phyloP scores from a whole-genome alignment of 176 grass and related monocot species.

The Carex littledalei region DNA sequence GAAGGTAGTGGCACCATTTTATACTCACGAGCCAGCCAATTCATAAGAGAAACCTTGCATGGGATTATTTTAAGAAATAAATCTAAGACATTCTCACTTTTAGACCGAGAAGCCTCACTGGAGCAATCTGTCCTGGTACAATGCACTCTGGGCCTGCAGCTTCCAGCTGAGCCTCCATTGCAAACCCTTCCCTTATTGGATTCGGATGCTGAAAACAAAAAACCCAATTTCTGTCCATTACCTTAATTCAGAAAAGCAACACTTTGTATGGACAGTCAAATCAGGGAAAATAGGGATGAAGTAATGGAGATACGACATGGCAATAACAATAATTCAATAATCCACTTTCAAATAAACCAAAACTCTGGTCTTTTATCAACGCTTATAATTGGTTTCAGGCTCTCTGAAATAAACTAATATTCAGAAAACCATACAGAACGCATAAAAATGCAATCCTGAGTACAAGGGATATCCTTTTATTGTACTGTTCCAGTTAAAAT shows the following conservation, averaged over 20 bases:
- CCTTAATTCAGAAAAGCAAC: not conserved
- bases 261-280: not conserved
- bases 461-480: constrained; percentile 9
- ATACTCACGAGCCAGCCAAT: not conserved
- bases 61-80: not conserved
- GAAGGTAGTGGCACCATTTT: not conserved
- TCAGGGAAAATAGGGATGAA: not conserved
- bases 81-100: constrained; percentile 45
- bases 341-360: not conserved
- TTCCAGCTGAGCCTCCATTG: constrained; percentile 80
- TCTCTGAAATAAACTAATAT: not conserved
- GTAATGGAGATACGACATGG: not conserved
- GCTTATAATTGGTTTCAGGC: not conserved
- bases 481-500: not conserved
- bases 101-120: constrained; percentile 77
- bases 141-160: constrained; percentile 90
- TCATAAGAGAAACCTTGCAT: not conserved
- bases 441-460: constrained; percentile 3
- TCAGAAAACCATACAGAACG: not conserved
- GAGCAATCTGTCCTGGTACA: constrained; percentile 74
- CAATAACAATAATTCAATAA: not conserved
- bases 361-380: not conserved
- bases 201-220: constrained; percentile 63
- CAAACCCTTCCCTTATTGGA: constrained; percentile 80
- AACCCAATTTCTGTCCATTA: not conserved